phyloP scores from a whole-genome alignment of 768 basidiomycete genomes.

The Mycena maculata region DNA sequence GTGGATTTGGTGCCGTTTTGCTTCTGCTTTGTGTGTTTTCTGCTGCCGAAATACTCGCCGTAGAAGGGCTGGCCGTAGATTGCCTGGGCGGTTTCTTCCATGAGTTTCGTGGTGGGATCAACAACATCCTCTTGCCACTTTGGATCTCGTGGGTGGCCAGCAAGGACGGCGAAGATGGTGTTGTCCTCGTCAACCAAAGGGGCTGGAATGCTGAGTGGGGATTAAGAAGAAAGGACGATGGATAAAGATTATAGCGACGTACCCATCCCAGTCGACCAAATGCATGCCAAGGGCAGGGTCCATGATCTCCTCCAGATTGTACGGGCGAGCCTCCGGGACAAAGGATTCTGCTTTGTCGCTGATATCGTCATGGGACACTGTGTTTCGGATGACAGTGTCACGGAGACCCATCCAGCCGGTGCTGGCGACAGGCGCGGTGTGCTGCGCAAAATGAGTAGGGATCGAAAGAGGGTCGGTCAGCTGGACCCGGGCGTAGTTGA shows the following conservation, averaged over 20 bases:
- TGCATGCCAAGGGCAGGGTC: background rate
- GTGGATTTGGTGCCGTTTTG: background rate
- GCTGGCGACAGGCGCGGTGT: background rate
- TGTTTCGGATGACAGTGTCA: background rate
- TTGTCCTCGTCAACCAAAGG: background rate
- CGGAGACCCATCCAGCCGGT: slow-evolving; percentile 11
- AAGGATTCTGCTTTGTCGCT: background rate
- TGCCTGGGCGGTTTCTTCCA: background rate
- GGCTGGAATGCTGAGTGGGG: background rate
- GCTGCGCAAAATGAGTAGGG: background rate
- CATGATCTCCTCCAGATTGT: background rate
- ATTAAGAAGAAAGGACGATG: background rate
- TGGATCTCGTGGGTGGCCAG: background rate
- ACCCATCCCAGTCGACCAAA: background rate
- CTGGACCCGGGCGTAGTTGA: background rate
- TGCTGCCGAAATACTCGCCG: background rate
- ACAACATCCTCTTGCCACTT: background rate
- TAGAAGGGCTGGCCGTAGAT: slow-evolving; percentile 2
- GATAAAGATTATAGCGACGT: background rate
- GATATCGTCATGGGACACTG: background rate
- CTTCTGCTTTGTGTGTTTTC: background rate
- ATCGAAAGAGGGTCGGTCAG: background rate
- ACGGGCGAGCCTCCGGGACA: background rate
- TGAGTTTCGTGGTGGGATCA: background rate
- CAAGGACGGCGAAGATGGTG: background rate